These are phyloP conservation scores for Podospora didyma DNA, from an alignment of 495 filamentous ascomycete species.

Conservation along the genomic window DNA sequence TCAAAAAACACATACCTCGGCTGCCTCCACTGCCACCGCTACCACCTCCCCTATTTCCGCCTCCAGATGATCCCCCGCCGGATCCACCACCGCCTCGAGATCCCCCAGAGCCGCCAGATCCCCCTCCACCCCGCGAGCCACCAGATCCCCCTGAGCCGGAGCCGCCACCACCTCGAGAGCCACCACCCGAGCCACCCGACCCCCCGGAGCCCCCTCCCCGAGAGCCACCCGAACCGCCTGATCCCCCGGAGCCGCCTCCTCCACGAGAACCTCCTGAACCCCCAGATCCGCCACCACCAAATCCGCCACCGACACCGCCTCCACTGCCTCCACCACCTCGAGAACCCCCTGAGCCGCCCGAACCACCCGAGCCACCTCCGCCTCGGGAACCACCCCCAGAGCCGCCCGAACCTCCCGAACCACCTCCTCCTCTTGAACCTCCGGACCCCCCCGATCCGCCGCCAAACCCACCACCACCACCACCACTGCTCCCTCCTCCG, in stretches of 20 bases:
- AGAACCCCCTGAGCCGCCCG: constrained; percentile 6
- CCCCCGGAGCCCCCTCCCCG: constrained; percentile 9
- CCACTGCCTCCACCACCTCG: constrained; percentile 3
- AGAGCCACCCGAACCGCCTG: constrained; percentile 5
- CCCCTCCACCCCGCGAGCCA: constrained; percentile 1
- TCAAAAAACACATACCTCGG: background rate
- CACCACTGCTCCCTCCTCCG: constrained; percentile 1
- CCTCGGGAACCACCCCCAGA: background rate
- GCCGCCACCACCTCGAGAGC: constrained; percentile 1
- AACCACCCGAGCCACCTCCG: constrained; percentile 5
- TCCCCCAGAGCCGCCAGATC: background rate
- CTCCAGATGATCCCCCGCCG: background rate
- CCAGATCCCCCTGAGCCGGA: constrained; percentile 3
- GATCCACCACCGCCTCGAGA: constrained; percentile 1
- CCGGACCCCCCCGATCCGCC: background rate
- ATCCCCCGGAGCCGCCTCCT: background rate
- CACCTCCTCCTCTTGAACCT: background rate
- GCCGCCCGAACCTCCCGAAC: background rate
- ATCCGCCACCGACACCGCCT: background rate
- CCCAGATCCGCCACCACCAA: background rate
- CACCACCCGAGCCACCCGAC: background rate
- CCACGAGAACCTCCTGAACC: background rate
- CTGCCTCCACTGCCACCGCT: constrained; percentile 3
- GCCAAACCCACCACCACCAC: background rate
- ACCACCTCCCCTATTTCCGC: constrained; percentile 1